phyloP scores from a whole-genome alignment of 345 rosid species.

The Cardamine occulta region DNA sequence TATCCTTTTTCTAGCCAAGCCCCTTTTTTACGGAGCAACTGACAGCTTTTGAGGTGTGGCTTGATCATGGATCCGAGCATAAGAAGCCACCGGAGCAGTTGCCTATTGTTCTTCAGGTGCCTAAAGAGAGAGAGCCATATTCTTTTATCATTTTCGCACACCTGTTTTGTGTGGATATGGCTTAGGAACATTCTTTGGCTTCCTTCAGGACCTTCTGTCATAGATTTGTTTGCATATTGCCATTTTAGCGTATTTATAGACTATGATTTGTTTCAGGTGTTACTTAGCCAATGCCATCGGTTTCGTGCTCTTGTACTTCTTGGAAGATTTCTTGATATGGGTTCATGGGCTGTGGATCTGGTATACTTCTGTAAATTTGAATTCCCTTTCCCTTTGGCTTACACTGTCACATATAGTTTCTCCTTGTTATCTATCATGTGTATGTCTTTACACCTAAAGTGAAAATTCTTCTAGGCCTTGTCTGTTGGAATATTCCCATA shows the following conservation, averaged over 20 bases:
- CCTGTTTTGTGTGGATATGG: conserved; percentile 23
- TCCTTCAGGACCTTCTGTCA: conserved; percentile 17
- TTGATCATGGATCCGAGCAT: conserved; percentile 96
- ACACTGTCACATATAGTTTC: conserved; percentile 16
- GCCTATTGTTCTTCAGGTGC: conserved; percentile 99
- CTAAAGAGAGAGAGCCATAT: conserved; percentile 25
- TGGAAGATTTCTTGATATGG: conserved; percentile 99
- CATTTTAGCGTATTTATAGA: conserved; percentile 29
- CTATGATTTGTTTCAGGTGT: conserved; percentile 62
- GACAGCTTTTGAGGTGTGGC: conserved; percentile 99
- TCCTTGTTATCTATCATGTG: conserved; percentile 37
- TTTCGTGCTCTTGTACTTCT: conserved; percentile 97
- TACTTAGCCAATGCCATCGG: conserved; percentile 98
- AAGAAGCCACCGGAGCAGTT: conserved; percentile 99
- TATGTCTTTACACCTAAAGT: conserved; percentile 38
- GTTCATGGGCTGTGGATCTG: conserved; percentile 99
- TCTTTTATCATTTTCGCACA: conserved; percentile 11
- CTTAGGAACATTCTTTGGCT: neutral
- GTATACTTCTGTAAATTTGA: conserved; percentile 49
- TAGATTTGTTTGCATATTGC: conserved; percentile 18
- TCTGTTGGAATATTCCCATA: conserved; percentile 99
- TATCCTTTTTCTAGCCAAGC: conserved; percentile 68
- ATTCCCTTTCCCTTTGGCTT: conserved; percentile 22
- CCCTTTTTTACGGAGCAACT: conserved; percentile 95
- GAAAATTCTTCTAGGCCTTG: conserved; percentile 67